A percentile compares a stretch with the other conserved stretches of the same genome.
Conservation (phyloP, 2,329 filamentous ascomycete species). For the Aspergillus glaucus region DNA sequence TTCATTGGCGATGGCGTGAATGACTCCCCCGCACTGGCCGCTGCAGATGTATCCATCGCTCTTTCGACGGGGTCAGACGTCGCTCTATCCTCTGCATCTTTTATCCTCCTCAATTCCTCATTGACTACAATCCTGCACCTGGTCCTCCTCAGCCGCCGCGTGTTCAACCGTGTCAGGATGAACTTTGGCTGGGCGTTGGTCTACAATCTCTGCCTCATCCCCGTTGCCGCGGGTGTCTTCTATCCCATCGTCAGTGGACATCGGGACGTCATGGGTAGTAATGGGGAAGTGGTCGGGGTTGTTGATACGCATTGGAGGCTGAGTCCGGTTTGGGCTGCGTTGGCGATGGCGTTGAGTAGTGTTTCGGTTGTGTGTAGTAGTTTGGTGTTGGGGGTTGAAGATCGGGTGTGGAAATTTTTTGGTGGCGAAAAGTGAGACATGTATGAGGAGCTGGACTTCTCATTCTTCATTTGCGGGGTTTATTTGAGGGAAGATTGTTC, state of each 20-base stretch:
- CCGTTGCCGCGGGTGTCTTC: conserved; percentile 72
- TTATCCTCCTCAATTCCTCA: conserved; percentile 69
- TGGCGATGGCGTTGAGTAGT: conserved; percentile 90
- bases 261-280: conserved; percentile 24
- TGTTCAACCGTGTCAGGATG: conserved; percentile 72
- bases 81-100: conserved; percentile 72
- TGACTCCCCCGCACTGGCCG: conserved; percentile 72
- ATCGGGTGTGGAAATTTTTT: conserved; percentile 16
- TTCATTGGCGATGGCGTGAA: conserved; percentile 89
- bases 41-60: conserved; percentile 76
- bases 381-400: conserved; percentile 57
- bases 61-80: conserved; percentile 77
- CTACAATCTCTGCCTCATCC: conserved; percentile 73
- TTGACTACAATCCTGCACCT: conserved; percentile 66
- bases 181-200: conserved; percentile 82
- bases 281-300: conserved; percentile 22
- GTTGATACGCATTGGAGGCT: conserved; percentile 39
- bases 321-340: conserved; percentile 65
- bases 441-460: neutral
- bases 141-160: conserved; percentile 61
- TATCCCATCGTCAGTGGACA: conserved; percentile 52
- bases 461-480: neutral
- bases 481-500: neutral
- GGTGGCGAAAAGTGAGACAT: neutral
- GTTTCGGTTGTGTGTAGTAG: conserved; percentile 83